phyloP scores from a whole-genome alignment of 805 yeast genomes.

The Myxozyma neglecta region DNA sequence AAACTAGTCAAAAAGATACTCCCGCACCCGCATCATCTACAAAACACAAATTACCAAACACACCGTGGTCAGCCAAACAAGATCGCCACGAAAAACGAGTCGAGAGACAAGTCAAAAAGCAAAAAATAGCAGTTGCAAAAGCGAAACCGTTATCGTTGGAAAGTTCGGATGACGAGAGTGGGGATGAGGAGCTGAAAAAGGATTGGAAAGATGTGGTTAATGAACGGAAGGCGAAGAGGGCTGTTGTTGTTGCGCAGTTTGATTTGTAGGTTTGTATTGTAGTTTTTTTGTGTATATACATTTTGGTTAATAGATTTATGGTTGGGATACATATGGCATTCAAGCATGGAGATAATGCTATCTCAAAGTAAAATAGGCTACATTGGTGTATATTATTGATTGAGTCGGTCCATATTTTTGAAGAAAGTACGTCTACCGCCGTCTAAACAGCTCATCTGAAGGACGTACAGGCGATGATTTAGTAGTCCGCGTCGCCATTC shows the following conservation, averaged over 20 bases:
- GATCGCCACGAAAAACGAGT: conserved; percentile 61
- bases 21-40: conserved; percentile 36
- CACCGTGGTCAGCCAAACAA: conserved; percentile 77
- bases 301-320: too few relatives aligned
- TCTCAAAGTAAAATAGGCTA: too few relatives aligned
- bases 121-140: conserved; percentile 49
- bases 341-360: background rate
- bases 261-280: conserved; percentile 2
- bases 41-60: conserved; percentile 44
- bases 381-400: too few relatives aligned
- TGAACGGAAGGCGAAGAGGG: conserved; percentile 54
- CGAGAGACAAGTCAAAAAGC: conserved; percentile 66
- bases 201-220: conserved; percentile 90
- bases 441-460: background rate
- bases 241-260: background rate
- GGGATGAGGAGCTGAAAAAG: conserved; percentile 40
- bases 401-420: too few relatives aligned
- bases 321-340: background rate
- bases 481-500: conserved; percentile 14
- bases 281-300: background rate
- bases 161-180: conserved; percentile 38
- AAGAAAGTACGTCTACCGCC: background rate
- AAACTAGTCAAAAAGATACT: conserved; percentile 33
- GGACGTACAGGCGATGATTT: background rate
- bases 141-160: conserved; percentile 41